phyloP scores from a whole-genome alignment of 2,329 filamentous ascomycete species.

The Trichoderma harzianum region DNA sequence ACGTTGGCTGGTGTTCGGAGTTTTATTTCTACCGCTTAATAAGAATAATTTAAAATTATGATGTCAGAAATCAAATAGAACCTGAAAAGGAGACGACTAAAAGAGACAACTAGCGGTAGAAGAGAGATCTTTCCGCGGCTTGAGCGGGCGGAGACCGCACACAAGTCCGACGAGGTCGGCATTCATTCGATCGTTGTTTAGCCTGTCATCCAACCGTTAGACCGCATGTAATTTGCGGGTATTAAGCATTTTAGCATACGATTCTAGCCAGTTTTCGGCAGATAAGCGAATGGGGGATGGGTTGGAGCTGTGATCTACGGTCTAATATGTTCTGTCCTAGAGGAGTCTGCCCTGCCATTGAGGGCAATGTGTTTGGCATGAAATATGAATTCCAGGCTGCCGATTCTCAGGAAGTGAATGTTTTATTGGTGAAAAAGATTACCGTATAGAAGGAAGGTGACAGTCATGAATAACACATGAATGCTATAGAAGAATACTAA shows the following conservation, averaged over 20 bases:
- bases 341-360: background rate
- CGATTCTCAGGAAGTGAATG: background rate
- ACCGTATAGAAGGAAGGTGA: too few species aligned
- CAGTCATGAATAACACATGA: background rate
- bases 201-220: background rate
- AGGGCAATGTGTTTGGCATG: background rate
- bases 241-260: background rate
- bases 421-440: background rate
- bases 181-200: background rate
- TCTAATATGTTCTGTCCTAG: background rate
- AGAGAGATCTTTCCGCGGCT: background rate
- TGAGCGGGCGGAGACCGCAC: background rate
- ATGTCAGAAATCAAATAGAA: accelerated
- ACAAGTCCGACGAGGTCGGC: background rate
- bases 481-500: background rate
- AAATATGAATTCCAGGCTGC: background rate
- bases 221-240: background rate
- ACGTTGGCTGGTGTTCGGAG: background rate
- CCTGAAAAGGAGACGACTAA: background rate
- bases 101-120: background rate
- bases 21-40: background rate
- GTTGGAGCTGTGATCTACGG: background rate
- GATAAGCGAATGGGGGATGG: background rate
- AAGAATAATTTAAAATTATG: background rate
- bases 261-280: background rate